Conservation (phyloP, 768 basidiomycete genomes). For the Dentipellis sp. region DNA sequence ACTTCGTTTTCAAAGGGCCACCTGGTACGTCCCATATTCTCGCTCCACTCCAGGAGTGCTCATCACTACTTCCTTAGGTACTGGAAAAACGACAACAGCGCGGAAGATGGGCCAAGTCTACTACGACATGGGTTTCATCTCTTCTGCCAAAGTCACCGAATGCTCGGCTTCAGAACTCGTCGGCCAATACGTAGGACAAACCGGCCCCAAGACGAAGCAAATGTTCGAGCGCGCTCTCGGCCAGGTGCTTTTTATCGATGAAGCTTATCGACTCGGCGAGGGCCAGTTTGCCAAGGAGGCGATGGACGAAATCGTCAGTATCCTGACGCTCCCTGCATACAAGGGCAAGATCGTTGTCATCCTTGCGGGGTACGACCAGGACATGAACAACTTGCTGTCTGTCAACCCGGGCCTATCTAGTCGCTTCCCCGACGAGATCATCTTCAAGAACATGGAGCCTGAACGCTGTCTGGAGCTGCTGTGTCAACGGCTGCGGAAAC, state of each 20-base stretch:
- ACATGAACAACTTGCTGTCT: constrained; percentile 51
- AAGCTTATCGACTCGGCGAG: constrained; percentile 55
- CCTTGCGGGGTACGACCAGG: constrained; percentile 60
- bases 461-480: constrained; percentile 42
- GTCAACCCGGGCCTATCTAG: constrained; percentile 59
- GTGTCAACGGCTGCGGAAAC: constrained; percentile 35
- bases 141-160: constrained; percentile 46
- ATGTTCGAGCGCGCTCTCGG: constrained; percentile 59
- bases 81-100: constrained; percentile 55
- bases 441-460: constrained; percentile 42
- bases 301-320: constrained; percentile 58
- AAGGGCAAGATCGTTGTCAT: constrained; percentile 54
- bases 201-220: constrained; percentile 55
- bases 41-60: background rate
- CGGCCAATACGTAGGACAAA: constrained; percentile 62
- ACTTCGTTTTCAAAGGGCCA: constrained; percentile 65
- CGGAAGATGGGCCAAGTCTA: constrained; percentile 56
- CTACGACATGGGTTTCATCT: constrained; percentile 52
- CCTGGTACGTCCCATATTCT: constrained; percentile 36
- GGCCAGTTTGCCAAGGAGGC: constrained; percentile 65
- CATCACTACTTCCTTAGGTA: constrained; percentile 29
- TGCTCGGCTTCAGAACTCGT: constrained; percentile 65
- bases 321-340: constrained; percentile 51
- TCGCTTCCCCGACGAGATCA: constrained; percentile 54
- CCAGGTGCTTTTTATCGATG: constrained; percentile 62